These are phyloP conservation scores for Ormosia emarginata DNA, from an alignment of 306 rosid species.

Conservation along the genomic window DNA sequence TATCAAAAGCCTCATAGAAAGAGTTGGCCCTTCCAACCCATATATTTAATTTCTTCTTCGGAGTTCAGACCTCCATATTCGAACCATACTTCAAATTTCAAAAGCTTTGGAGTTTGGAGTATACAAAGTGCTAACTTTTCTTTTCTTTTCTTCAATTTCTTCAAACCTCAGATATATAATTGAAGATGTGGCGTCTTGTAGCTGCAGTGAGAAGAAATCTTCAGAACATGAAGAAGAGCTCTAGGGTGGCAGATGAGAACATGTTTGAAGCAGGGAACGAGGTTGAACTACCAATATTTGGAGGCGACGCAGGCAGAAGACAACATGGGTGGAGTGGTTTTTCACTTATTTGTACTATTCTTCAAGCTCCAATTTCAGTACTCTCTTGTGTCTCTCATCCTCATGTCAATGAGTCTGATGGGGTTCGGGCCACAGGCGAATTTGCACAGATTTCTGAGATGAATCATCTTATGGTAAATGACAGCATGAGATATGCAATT, in stretches of 20 bases:
- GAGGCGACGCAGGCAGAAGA: slow-evolving; percentile 21
- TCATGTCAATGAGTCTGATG: slow-evolving; percentile 53
- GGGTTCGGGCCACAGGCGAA: slow-evolving; percentile 64
- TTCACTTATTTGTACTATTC: slow-evolving; percentile 42
- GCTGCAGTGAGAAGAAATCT: slow-evolving; percentile 37
- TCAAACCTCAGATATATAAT: not conserved
- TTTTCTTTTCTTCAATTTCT: not conserved
- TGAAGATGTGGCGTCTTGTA: slow-evolving; percentile 34
- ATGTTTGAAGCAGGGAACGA: slow-evolving; percentile 52
- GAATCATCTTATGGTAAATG: slow-evolving; percentile 82
- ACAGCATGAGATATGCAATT: slow-evolving; percentile 87
- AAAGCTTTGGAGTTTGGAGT: not conserved
- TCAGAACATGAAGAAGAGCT: slow-evolving; percentile 54
- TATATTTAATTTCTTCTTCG: not conserved
- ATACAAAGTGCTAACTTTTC: not conserved
- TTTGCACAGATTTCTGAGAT: slow-evolving; percentile 63
- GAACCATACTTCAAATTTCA: not conserved
- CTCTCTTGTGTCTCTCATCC: slow-evolving; percentile 73
- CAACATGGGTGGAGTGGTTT: slow-evolving; percentile 47
- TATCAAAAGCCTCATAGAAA: slow-evolving; percentile 38
- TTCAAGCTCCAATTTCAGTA: slow-evolving; percentile 63
- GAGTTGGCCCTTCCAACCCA: slow-evolving; percentile 15
- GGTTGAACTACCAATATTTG: slow-evolving; percentile 35
- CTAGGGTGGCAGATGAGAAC: slow-evolving; percentile 82
- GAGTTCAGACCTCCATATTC: not conserved